Evolutionary conservation across 352 stramenopile genomes (phyloP).

Genomic region (Globisporangium okanoganense): DNA sequence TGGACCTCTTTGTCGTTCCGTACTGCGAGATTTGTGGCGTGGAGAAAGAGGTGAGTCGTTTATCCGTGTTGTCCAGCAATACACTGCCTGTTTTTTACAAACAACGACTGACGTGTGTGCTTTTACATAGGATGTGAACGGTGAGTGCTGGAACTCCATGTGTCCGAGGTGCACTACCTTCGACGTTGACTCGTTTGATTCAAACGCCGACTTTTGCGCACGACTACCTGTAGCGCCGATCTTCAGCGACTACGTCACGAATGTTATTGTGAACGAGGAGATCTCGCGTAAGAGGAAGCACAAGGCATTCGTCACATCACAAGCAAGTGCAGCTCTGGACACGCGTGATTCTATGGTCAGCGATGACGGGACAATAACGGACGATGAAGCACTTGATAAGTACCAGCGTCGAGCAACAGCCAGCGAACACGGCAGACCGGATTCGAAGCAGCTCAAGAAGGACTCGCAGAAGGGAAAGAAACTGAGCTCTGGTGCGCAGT

Average conservation of each 20-base stretch:
- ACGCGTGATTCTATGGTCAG: constrained; percentile 9
- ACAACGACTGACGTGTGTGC: neutral
- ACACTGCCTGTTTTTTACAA: neutral
- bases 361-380: constrained; percentile 12
- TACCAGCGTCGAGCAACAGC: constrained; percentile 12
- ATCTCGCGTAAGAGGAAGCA: constrained; percentile 50
- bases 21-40: constrained; percentile 79
- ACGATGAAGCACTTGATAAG: constrained; percentile 10
- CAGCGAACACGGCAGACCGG: constrained; percentile 16
- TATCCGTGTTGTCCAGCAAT: neutral
- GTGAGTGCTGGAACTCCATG: constrained; percentile 70
- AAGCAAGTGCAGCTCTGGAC: constrained; percentile 4
- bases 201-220: constrained; percentile 39
- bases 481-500: neutral
- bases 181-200: constrained; percentile 51
- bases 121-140: constrained; percentile 42
- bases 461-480: constrained; percentile 30
- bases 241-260: constrained; percentile 48
- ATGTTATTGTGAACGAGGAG: constrained; percentile 30
- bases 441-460: constrained; percentile 43
- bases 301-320: constrained; percentile 10
- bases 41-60: constrained; percentile 68
- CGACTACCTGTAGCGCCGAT: constrained; percentile 55
- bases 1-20: constrained; percentile 68
- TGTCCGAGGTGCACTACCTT: constrained; percentile 72